phyloP scores from a whole-genome alignment of 2,329 filamentous ascomycete genomes.

The Talaromyces sp. region DNA sequence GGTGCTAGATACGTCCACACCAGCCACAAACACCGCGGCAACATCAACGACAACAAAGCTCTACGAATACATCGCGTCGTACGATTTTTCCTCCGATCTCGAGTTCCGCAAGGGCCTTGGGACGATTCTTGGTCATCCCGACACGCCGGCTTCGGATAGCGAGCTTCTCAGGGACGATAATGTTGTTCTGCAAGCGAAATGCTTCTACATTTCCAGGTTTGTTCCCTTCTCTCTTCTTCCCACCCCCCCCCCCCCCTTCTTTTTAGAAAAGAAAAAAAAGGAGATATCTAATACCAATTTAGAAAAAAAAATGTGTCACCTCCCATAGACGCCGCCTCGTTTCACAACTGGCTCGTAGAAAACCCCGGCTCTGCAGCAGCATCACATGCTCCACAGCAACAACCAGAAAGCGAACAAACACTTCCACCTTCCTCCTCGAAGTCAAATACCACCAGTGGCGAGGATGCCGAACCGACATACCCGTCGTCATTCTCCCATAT shows the following conservation, averaged over 20 bases:
- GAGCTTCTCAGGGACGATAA: constrained; percentile 37
- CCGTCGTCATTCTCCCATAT: constrained; percentile 81
- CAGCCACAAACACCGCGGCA: background rate
- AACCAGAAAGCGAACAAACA: background rate
- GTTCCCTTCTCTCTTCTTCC: constrained; percentile 2
- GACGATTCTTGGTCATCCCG: constrained; percentile 41
- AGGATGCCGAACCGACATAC: constrained; percentile 60
- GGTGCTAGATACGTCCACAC: background rate
- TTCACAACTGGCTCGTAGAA: constrained; percentile 58
- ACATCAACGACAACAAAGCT: constrained; percentile 10
- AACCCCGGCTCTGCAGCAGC: background rate
- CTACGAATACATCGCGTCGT: constrained; percentile 32
- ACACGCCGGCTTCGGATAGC: constrained; percentile 31
- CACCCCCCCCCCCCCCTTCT: background rate
- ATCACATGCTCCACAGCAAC: constrained; percentile 2
- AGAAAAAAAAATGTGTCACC: constrained; percentile 35
- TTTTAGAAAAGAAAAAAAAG: background rate
- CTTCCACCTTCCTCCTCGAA: constrained; percentile 4
- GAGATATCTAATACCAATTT: background rate
- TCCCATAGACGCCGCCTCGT: constrained; percentile 61
- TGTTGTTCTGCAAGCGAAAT: constrained; percentile 43
- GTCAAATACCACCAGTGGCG: constrained; percentile 11
- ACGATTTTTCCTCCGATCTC: constrained; percentile 37
- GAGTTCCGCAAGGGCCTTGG: constrained; percentile 47
- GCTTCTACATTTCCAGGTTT: constrained; percentile 46